Base-by-base conservation (phyloP, 2,329 filamentous ascomycete genomes). In the Xylariomycetidae sp. region DNA sequence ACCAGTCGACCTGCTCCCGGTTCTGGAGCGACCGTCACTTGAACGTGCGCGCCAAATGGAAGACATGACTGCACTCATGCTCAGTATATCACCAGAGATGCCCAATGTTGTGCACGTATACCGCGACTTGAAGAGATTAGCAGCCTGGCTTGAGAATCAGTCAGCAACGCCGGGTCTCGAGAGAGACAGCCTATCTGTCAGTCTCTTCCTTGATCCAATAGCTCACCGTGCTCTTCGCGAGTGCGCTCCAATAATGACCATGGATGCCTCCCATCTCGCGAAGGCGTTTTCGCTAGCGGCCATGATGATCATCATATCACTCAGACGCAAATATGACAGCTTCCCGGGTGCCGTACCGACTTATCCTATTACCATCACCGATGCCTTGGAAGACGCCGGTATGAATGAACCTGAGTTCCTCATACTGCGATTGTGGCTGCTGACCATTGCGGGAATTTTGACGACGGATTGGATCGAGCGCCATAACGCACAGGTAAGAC, bases 131-230 rank as follows among this genome's bases (percentile, higher is more conserved):
- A 41, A 37, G 34, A 34, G 29, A 26, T 27, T 41, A 32, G 34
- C 34, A 34, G 31, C 34, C 25, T 41, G 38, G 38, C 31, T 41
- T 38, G 38, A 38, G 34, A 35, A 20, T n/a, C 30, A 31, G 34
- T 40, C 37, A 33, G 17, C 27, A 29, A 36, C 34, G 27, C 27
- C 39, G 16, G 33, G 25, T 19, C 33, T 36, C 27, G 36, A 41
- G 34, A 36, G 23, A 39, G 39, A 39, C 30, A 33, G 36, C 33
- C 30, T 36, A 36, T 41, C 33, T 17, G 33, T 39, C 16, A 39
- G 39, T 39, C 36, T 41, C 30, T 41, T 41, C 34, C 39, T 41
- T 30, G 39, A 41, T 34, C 39, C 30, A 27, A 41, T 41, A 38
- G 39, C 39, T 23, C 39, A 41, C 36, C 36, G 39, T 27, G 36